Base-by-base conservation (phyloP, 108 stramenopile species). In the Nitzschia palea region DNA sequence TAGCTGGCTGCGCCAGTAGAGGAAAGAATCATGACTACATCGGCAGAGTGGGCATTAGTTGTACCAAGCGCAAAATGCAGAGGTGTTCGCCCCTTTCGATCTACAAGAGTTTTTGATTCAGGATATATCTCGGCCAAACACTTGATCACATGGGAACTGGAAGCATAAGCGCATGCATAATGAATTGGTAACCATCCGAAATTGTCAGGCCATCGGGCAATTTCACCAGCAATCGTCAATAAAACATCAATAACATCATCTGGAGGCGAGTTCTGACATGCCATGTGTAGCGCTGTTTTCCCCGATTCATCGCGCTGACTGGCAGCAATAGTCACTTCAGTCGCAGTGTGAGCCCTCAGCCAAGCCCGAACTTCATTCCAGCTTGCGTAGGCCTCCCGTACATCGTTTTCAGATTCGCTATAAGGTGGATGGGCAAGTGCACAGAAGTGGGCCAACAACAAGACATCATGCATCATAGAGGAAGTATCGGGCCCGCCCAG, bases 181-280 rank as follows among this genome's bases (percentile, higher is more conserved):
- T 93, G 92, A 28, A 93, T 69, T 0, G 92, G 89, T 5, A 93
- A 62, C 88, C 92, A 90, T 0, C 89, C 87, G 60, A 82, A 82
- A 45, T 63, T 59, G 70, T 89, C 88, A 1, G 82, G 80, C 86
- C 88, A 89, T 14, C 54, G 67, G 23, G 65, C 82, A 9, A 71
- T 71, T 10, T 86, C 85, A 0, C 53, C 52, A 4, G 72, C 80
- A 52, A 84, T 80, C 26, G 59, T 75, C 5, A 89, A 53, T 40
- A 89, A 70, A 22, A 74, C 66, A 37, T 79, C 50, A 44, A 85
- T 74, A 2, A 84, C 65, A 68, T 89, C 87, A n/a, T 67, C 33
- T 0, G 87, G 87, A 44, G 85, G 85, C 1, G 28, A 15, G 20
- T 84, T 65, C 47, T 79, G 81, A 56, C 82, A 86, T 4, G 82